Conservation (phyloP, 2,329 filamentous ascomycete species). For the Calonectria ilicicola region DNA sequence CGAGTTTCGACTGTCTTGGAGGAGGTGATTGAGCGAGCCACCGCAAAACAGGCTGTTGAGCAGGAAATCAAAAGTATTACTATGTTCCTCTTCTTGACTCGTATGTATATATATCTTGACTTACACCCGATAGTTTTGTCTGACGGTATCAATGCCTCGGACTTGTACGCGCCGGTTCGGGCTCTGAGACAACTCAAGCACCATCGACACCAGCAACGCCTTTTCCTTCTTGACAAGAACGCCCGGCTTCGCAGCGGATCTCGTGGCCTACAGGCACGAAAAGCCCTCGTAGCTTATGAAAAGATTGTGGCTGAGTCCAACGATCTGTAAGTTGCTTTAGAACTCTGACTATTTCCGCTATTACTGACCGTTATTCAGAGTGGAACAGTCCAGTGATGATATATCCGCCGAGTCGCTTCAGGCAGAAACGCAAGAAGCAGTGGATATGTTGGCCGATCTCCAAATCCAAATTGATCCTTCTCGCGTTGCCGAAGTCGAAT, state of each 20-base stretch:
- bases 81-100: no score
- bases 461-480: conserved; percentile 76
- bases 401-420: conserved; percentile 69
- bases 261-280: conserved; percentile 80
- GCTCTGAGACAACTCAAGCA: conserved; percentile 73
- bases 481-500: conserved; percentile 73
- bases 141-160: conserved; percentile 67
- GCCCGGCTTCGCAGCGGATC: conserved; percentile 80
- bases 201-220: conserved; percentile 69
- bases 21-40: conserved; percentile 73
- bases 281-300: conserved; percentile 77
- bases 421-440: conserved; percentile 75
- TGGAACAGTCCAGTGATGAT: conserved; percentile 64
- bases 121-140: conserved; percentile 61
- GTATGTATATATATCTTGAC: not conserved
- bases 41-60: conserved; percentile 67
- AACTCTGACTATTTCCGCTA: not conserved
- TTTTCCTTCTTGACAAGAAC: conserved; percentile 79
- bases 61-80: conserved; percentile 69
- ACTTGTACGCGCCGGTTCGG: conserved; percentile 68
- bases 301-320: conserved; percentile 71
- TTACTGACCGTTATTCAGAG: conserved; percentile 42
- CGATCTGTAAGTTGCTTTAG: conserved; percentile 54
- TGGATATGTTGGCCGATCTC: conserved; percentile 76
- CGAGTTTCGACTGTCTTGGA: conserved; percentile 67